Evolutionary conservation across 768 basidiomycete genomes (phyloP).

Genomic region (Podaxis sp.): DNA sequence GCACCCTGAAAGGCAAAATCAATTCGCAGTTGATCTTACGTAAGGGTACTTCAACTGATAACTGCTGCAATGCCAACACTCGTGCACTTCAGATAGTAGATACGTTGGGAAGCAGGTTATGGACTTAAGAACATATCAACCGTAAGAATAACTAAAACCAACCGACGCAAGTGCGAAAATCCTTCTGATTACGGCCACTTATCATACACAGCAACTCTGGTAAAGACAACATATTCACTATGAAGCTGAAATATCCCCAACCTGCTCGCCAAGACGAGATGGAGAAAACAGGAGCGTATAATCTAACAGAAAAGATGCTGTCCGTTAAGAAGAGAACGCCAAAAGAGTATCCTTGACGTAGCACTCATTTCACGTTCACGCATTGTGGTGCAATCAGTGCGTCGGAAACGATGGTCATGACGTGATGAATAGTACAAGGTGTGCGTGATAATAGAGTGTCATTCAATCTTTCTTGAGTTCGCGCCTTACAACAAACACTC

Average conservation of each 20-base stretch:
- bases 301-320: background rate
- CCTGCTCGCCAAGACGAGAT: background rate
- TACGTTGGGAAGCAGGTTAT: background rate
- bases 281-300: background rate
- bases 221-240: background rate
- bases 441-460: constrained; percentile 7
- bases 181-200: background rate
- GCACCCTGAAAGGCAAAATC: background rate
- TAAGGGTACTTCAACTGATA: too few species aligned
- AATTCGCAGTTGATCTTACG: too few species aligned
- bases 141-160: background rate
- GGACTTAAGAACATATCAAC: background rate
- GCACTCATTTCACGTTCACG: background rate
- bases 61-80: too few species aligned
- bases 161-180: background rate
- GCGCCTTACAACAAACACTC: constrained; percentile 71
- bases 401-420: constrained; percentile 8
- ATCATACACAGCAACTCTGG: background rate
- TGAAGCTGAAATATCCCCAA: background rate
- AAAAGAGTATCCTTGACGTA: background rate
- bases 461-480: constrained; percentile 81
- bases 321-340: background rate
- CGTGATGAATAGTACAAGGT: constrained; percentile 16
- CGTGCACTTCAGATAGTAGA: too few species aligned
- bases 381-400: background rate